Evolutionary conservation across 805 yeast genomes (phyloP), one percentile per base, ranked within the genome.

Genomic region (Sugiyamaella americana): DNA sequence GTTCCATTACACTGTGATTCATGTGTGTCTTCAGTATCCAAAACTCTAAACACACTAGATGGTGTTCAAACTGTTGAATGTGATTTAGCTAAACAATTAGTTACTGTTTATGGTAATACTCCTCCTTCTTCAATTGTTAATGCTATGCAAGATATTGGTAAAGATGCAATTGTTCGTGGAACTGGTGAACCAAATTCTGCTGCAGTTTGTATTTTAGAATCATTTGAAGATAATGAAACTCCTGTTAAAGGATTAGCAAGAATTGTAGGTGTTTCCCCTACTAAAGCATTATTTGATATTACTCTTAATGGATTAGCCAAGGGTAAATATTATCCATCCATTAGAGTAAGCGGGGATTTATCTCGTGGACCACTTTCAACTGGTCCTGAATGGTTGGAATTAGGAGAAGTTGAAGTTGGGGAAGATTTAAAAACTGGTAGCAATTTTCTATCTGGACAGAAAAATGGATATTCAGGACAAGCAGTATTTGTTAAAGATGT

Each of bases 131-230:
- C 63, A 11, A 76, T 89, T 34, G 80, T 88, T 34, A 67, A 68
- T 43, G 76, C 84, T 0, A 76, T 91, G 47, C 89, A 84, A 62
- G 59, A 59, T 1, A 79, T 82, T 2, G 96, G 97, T 1, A 77
- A 80, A 53, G 97, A 91, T 59, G 96, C 96, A 2, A 86, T 91
- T 53, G 83, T 91, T 20, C 73, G 98, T 50, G 98, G 98, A 4
- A 79, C 96, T 0, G 97, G 97, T 2, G 74, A 71, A 48, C 82
- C 94, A 16, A 82, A 89, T 62, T 75, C 85, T 17, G 95, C 97
- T 0, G 96, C 96, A 0, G 98, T 89, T 26, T 80, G 93, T 54
- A 89, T 89, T 41, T 66, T 89, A 47, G 98, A 91, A 61, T 74
- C 84, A 17, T 84, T 82, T 56, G 66, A 65, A 22, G 76, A 74